Conservation (phyloP, 1,284 basidiomycete genomes). For the Sanghuangporus baumii region DNA sequence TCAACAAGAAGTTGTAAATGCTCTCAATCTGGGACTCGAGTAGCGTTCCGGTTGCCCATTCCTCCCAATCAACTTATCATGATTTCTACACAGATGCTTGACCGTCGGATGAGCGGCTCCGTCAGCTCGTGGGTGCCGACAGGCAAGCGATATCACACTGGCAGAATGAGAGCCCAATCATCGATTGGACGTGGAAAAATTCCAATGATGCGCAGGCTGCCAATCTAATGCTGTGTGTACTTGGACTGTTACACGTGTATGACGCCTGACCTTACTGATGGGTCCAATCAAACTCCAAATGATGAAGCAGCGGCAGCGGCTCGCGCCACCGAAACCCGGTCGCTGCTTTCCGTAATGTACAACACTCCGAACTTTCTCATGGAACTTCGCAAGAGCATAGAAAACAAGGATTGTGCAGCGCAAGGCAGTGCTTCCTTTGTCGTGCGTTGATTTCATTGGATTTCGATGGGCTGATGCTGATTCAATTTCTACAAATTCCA, state of each 20-base stretch:
- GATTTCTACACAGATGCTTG: not conserved
- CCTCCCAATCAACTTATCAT: too few relatives aligned
- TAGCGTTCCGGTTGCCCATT: too few relatives aligned
- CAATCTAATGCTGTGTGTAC: not conserved
- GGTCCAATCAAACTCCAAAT: not conserved
- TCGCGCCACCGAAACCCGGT: not conserved
- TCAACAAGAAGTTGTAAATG: not conserved
- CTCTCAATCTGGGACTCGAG: too few relatives aligned
- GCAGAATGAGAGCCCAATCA: not conserved
- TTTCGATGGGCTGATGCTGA: too few relatives aligned
- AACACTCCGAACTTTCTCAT: too few relatives aligned
- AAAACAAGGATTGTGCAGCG: too few relatives aligned
- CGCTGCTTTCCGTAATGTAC: too few relatives aligned
- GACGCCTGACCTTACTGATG: not conserved
- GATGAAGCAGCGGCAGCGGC: not conserved
- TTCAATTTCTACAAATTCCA: too few relatives aligned
- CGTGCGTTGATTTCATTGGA: too few relatives aligned
- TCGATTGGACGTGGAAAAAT: not conserved
- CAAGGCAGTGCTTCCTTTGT: too few relatives aligned
- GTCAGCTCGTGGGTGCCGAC: not conserved
- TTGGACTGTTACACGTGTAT: not conserved
- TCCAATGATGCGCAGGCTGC: not conserved
- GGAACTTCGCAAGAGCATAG: too few relatives aligned
- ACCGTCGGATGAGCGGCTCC: not conserved
- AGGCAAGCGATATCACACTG: not conserved